A percentile compares a stretch with the other conserved stretches of the same genome.
These are phyloP conservation scores for Botrytis elliptica DNA, from an alignment of 2,329 filamentous ascomycete species.

Conservation along the genomic window DNA sequence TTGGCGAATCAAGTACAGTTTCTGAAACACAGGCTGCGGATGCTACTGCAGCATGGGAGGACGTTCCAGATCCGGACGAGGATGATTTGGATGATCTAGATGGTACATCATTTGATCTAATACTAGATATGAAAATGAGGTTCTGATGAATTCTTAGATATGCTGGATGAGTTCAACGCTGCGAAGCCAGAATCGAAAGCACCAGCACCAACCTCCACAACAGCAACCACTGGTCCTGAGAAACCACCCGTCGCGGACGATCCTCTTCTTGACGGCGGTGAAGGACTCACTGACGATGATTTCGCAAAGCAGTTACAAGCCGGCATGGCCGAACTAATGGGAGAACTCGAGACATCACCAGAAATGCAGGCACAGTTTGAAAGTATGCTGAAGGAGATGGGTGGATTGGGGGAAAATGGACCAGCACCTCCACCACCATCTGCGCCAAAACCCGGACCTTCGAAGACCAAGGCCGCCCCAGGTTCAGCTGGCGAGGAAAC, in stretches of 20 bases:
- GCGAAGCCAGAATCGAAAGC: constrained; percentile 55
- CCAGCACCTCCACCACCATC: constrained; percentile 27
- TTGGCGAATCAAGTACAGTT: constrained; percentile 25
- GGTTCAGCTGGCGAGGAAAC: constrained; percentile 52
- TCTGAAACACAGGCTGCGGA: constrained; percentile 20
- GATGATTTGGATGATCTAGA: constrained; percentile 91
- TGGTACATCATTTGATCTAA: constrained; percentile 50
- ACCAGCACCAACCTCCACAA: constrained; percentile 25
- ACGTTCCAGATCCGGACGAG: constrained; percentile 85
- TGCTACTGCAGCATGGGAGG: constrained; percentile 41
- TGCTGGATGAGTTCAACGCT: constrained; percentile 86
- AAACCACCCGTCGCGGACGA: constrained; percentile 32
- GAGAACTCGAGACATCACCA: constrained; percentile 63
- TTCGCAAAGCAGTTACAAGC: constrained; percentile 85
- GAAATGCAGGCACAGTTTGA: constrained; percentile 80
- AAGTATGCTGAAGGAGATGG: constrained; percentile 71
- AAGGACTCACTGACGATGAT: constrained; percentile 65
- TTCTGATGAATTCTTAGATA: constrained; percentile 54
- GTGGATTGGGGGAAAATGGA: constrained; percentile 46
- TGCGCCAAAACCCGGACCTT: constrained; percentile 21
- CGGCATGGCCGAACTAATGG: constrained; percentile 82
- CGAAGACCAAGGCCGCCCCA: constrained; percentile 22
- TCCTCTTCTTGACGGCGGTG: constrained; percentile 26
- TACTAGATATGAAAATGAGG: neutral
- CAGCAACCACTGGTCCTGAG: constrained; percentile 34